phyloP scores from a whole-genome alignment of 164 flowering plant species.

The Umbellularia californica region DNA sequence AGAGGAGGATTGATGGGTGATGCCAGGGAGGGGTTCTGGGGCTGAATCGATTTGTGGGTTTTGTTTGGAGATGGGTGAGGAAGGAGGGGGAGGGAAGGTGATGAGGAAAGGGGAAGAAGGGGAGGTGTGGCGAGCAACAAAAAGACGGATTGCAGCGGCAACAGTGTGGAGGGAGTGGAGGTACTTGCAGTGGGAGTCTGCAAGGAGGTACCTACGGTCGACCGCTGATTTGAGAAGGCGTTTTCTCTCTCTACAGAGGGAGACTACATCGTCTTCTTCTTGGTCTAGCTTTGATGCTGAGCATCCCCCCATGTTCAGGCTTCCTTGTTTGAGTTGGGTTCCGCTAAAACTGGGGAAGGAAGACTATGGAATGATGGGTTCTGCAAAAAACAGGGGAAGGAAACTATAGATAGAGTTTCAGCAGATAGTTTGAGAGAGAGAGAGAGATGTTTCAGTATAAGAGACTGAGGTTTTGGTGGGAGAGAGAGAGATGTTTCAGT shows the following conservation, averaged over 20 bases:
- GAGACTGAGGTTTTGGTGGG: no score
- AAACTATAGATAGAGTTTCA: neutral
- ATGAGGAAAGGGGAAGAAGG: constrained; percentile 35
- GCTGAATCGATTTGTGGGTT: constrained; percentile 29
- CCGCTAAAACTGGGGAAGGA: neutral
- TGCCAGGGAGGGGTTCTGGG: constrained; percentile 27
- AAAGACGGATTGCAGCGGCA: constrained; percentile 42
- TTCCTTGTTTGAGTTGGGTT: neutral
- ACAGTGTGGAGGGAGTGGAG: constrained; percentile 39
- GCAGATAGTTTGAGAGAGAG: neutral
- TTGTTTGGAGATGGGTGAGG: constrained; percentile 30
- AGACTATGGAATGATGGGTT: neutral
- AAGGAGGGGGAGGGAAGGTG: constrained; percentile 26
- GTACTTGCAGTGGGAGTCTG: constrained; percentile 48
- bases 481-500: neutral
- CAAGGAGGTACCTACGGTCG: constrained; percentile 37
- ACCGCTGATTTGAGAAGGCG: constrained; percentile 39
- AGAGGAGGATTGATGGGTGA: constrained; percentile 28
- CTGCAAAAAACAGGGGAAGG: neutral
- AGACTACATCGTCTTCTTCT: constrained; percentile 38
- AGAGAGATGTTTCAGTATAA: neutral
- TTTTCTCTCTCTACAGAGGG: constrained; percentile 40
- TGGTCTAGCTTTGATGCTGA: constrained; percentile 18
- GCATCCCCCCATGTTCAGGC: constrained; percentile 4
- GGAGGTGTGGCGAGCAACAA: constrained; percentile 43